phyloP scores from a whole-genome alignment of 108 stramenopile species.

The Bacterosira constricta region DNA sequence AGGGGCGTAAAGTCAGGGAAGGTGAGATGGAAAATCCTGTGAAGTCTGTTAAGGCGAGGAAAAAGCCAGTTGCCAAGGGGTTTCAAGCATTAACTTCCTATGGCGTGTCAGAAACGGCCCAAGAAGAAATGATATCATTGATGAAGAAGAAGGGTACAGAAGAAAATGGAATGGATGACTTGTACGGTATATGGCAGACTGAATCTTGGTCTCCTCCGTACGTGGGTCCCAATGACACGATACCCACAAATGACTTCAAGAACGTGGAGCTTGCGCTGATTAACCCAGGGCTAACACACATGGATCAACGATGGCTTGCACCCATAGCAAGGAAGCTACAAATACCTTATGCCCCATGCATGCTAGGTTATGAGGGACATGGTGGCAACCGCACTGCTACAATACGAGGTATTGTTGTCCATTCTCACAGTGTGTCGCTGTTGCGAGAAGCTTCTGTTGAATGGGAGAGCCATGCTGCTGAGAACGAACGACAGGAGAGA shows the following conservation, averaged over 20 bases:
- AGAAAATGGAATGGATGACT: slow-evolving; percentile 49
- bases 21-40: slow-evolving; percentile 63
- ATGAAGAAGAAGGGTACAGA: slow-evolving; percentile 35
- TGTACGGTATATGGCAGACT: slow-evolving; percentile 89
- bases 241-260: slow-evolving; percentile 79
- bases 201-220: slow-evolving; percentile 61
- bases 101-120: slow-evolving; percentile 48
- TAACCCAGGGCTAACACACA: slow-evolving; percentile 86
- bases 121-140: slow-evolving; percentile 36
- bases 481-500: slow-evolving; percentile 56
- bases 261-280: slow-evolving; percentile 83
- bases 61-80: slow-evolving; percentile 46
- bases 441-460: slow-evolving; percentile 76
- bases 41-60: slow-evolving; percentile 70
- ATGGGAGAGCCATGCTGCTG: slow-evolving; percentile 57
- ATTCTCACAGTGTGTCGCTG: slow-evolving; percentile 75
- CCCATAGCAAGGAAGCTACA: slow-evolving; percentile 73
- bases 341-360: slow-evolving; percentile 87
- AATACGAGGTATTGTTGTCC: slow-evolving; percentile 85
- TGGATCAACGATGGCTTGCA: slow-evolving; percentile 60
- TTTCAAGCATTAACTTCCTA: slow-evolving; percentile 75
- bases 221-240: slow-evolving; percentile 71
- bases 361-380: slow-evolving; percentile 86
- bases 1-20: slow-evolving; percentile 74
- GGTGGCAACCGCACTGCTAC: slow-evolving; percentile 77